Base-by-base conservation (phyloP, 2,329 filamentous ascomycete species). In the Bipolaris sorokiniana region DNA sequence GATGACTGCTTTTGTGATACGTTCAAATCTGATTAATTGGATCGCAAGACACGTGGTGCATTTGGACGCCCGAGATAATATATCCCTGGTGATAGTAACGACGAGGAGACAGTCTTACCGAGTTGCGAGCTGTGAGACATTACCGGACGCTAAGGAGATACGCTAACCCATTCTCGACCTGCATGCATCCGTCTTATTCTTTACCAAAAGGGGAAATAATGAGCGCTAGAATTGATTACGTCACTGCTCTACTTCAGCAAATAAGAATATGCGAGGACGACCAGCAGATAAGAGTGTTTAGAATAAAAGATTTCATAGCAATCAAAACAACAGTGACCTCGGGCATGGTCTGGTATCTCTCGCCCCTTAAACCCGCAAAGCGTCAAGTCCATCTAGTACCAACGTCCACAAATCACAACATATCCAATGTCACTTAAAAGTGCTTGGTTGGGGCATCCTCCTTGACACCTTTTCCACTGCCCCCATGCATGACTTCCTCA, bases 401-500 rank as follows among this genome's bases (percentile, higher is more conserved):
- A 47, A 34, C 3, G 3, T 2, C n/a, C 31, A 36, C n/a, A 47
- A 36, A 34, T 20, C 26, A 33, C 3, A 5, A 45, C 26, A 28
- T 2, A 45, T 46, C 7, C 15, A 10, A 20, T 7, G 3, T 16
- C 34, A 26, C 20, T 33, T 51, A 57, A 38, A 66, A 64, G 13
- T 62, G 51, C 48, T 66, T 65, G 2, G 59, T 33, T 20, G 54
- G 50, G 2, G 38, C 56, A n/a, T 64, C 57, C 10, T 45, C 61
- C 28, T 58, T 49, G n/a, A 55, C 34, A 3, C 33, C 48, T 11
- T 70, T 69, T 0, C 63, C 63, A 13, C 49, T 56, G 3, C 51
- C 62, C 0, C 61, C 68, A n/a, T 64, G 56, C 64, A 69, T 61
- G 9, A 61, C 54, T 41, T 73, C 70, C 45, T 71, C 68, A 22